A percentile compares a stretch with the other conserved stretches of the same genome.
Conservation (phyloP, 805 yeast species). For the Candida fluviatilis region DNA sequence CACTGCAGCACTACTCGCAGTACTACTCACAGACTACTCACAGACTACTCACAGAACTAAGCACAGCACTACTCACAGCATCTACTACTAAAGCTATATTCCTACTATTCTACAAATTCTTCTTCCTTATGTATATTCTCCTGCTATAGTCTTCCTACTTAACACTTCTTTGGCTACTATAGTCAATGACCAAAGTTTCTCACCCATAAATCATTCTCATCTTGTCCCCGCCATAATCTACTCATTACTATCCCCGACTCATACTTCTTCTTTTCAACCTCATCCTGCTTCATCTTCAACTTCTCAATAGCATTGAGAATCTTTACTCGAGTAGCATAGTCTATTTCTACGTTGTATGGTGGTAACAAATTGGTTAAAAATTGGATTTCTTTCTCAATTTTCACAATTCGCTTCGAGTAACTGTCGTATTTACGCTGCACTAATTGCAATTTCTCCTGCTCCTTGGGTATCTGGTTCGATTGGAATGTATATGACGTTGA, state of each 20-base stretch:
- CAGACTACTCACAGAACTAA: too few relatives aligned
- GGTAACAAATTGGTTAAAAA: conserved; percentile 38
- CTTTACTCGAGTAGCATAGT: conserved; percentile 37
- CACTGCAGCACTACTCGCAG: too few relatives aligned
- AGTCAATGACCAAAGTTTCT: conserved; percentile 14
- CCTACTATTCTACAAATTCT: too few relatives aligned
- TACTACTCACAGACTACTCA: too few relatives aligned
- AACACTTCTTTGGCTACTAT: too few relatives aligned
- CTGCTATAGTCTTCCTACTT: too few relatives aligned
- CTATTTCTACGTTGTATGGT: conserved; percentile 41
- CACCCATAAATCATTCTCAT: conserved; percentile 42
- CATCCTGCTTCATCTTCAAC: conserved; percentile 36
- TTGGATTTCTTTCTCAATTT: conserved; percentile 36
- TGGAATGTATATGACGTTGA: neutral
- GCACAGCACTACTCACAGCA: too few relatives aligned
- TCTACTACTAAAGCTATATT: too few relatives aligned
- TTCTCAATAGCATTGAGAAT: conserved; percentile 38
- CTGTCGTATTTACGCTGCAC: conserved; percentile 34
- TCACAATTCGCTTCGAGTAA: conserved; percentile 25
- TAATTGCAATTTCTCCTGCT: conserved; percentile 13
- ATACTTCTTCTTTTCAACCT: conserved; percentile 38
- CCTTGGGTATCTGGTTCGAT: conserved; percentile 7
- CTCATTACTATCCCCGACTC: conserved; percentile 38
- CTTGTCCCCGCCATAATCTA: conserved; percentile 40
- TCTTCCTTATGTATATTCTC: too few relatives aligned